Evolutionary conservation across 2,329 filamentous ascomycete genomes (phyloP).

Genomic region (Macrophomina pseudophaseolina): DNA sequence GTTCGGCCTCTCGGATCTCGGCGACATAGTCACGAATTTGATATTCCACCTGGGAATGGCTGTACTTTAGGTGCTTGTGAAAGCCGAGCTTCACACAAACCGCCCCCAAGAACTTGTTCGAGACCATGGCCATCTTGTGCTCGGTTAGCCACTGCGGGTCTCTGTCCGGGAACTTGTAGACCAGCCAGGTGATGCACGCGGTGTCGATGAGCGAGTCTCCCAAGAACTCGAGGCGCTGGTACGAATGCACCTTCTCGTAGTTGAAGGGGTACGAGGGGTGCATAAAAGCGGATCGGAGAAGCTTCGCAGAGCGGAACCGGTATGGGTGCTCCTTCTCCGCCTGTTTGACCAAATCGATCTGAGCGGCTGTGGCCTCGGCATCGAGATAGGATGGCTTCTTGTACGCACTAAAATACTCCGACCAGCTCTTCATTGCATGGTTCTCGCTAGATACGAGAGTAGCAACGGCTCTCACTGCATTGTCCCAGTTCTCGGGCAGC

Average conservation of each 20-base stretch:
- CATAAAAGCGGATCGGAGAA: conserved; percentile 83
- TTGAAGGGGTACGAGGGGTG: conserved; percentile 80
- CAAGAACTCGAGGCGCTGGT: conserved; percentile 90
- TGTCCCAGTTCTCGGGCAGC: conserved; percentile 58
- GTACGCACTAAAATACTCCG: conserved; percentile 75
- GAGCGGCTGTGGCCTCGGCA: conserved; percentile 65
- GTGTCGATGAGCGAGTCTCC: conserved; percentile 89
- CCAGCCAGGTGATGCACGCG: conserved; percentile 82
- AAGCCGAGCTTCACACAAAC: conserved; percentile 80
- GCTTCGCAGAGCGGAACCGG: conserved; percentile 73
- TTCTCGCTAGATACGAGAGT: conserved; percentile 71
- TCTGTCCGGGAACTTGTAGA: conserved; percentile 73
- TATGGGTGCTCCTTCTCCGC: conserved; percentile 67
- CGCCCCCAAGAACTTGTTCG: conserved; percentile 89
- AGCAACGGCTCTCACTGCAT: conserved; percentile 69
- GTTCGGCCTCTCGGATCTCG: conserved; percentile 62
- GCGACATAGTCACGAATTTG: conserved; percentile 61
- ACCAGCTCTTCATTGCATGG: conserved; percentile 72
- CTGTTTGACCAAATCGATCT: conserved; percentile 69
- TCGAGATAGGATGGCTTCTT: conserved; percentile 73
- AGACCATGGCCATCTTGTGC: conserved; percentile 99
- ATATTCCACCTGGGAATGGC: conserved; percentile 55
- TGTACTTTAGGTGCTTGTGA: conserved; percentile 70
- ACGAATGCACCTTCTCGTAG: conserved; percentile 81
- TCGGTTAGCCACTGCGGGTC: conserved; percentile 98